These are phyloP conservation scores for Arctium lappa DNA, from an alignment of 129 eudicot species.

Conservation along the genomic window DNA sequence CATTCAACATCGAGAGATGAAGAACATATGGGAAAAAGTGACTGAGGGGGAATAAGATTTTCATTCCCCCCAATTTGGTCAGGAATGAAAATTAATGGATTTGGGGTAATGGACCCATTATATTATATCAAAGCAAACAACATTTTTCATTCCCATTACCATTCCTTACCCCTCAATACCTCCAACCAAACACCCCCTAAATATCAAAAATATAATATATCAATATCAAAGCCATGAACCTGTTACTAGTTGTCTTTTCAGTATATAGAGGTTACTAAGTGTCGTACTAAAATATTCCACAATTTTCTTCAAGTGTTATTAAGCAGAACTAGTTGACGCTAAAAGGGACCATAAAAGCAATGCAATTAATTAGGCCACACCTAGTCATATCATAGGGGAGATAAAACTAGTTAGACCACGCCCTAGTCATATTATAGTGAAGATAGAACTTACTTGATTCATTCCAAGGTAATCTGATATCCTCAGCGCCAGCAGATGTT, in stretches of 20 bases:
- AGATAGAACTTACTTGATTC: constrained; percentile 61
- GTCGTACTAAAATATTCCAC: neutral
- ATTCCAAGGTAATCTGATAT: constrained; percentile 85
- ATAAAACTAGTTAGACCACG: neutral
- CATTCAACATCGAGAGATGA: too few relatives aligned
- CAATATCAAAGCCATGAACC: neutral
- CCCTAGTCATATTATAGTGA: constrained; percentile 5
- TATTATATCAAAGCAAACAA: too few relatives aligned
- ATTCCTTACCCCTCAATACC: too few relatives aligned
- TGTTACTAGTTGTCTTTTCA: neutral
- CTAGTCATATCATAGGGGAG: neutral
- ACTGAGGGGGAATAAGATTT: too few relatives aligned
- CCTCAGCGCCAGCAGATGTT: constrained; percentile 80
- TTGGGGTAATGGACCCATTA: too few relatives aligned
- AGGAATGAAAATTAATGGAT: too few relatives aligned
- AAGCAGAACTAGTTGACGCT: neutral
- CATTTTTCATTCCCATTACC: too few relatives aligned
- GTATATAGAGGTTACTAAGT: neutral
- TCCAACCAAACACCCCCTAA: too few relatives aligned
- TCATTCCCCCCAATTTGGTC: too few relatives aligned
- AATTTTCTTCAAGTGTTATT: neutral
- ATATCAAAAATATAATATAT: neutral
- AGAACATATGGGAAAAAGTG: too few relatives aligned
- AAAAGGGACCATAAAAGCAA: neutral
- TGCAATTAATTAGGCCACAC: neutral